These are phyloP conservation scores for Daldinia sp. DNA, from an alignment of 2,329 filamentous ascomycete species.

Conservation along the genomic window DNA sequence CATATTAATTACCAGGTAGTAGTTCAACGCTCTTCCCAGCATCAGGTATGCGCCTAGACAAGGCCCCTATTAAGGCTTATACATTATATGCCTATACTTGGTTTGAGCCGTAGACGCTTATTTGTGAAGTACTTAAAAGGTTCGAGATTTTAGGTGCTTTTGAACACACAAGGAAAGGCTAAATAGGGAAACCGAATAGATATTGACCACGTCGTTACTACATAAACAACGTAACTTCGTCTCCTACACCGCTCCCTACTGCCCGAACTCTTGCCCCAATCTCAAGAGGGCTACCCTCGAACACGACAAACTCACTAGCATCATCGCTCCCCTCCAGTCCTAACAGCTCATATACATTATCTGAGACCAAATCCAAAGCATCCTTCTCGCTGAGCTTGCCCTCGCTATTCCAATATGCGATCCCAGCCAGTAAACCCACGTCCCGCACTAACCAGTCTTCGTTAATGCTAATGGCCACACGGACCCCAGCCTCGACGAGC, in stretches of 20 bases:
- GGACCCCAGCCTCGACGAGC: slow-evolving; percentile 66
- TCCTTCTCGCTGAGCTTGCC: slow-evolving; percentile 62
- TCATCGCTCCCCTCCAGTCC: slow-evolving; percentile 51
- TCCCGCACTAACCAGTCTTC: slow-evolving; percentile 71
- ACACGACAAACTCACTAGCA: slow-evolving; percentile 64
- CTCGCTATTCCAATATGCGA: slow-evolving; percentile 64
- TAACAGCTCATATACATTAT: slow-evolving; percentile 66
- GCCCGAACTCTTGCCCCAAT: slow-evolving; percentile 65
- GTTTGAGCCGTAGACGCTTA: no score
- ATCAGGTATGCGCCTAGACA: no score
- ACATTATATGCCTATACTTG: no score
- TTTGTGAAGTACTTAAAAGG: no score
- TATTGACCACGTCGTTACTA: not conserved
- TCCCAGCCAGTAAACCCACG: slow-evolving; percentile 66
- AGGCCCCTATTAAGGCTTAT: no score
- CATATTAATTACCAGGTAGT: no score
- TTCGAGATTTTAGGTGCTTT: no score
- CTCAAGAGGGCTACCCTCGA: slow-evolving; percentile 69
- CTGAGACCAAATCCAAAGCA: slow-evolving; percentile 65
- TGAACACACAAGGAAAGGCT: no score
- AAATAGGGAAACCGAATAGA: no score
- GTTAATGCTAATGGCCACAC: slow-evolving; percentile 64
- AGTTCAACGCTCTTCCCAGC: no score
- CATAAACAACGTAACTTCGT: slow-evolving; percentile 50
- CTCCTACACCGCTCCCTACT: slow-evolving; percentile 55